Base-by-base conservation (phyloP, 2,329 filamentous ascomycete species). In the Stagonosporopsis tanaceti region DNA sequence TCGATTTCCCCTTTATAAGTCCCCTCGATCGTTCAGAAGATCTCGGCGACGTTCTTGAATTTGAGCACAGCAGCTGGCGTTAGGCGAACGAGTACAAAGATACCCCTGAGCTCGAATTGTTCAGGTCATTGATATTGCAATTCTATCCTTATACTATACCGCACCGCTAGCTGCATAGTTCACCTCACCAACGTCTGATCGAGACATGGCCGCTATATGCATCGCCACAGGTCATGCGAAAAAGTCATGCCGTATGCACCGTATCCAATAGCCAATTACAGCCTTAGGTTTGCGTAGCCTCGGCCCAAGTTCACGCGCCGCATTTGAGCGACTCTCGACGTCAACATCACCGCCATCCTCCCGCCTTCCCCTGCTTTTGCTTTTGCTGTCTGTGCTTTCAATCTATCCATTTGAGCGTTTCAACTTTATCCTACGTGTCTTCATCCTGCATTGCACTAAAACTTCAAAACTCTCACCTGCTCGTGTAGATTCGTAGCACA, bases 81-180 rank as follows among this genome's bases (percentile, higher is more conserved):
- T 59, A 51, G 57, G 54, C 54, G 57, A 56, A 51, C 40, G 47
- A 34, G 52, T 40, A 52, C 32, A 53, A 60, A 60, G 53, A 62
- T 60, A 60, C 60, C 60, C 57, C 54, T 53, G 60, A 51, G 60
- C 55, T 48, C 22, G 20, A 38, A 35, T 32, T 50, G 40, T 59
- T 42, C 48, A 46, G 56, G 50, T 40, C 15, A 50, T 42, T 54
- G 45, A 45, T 45, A 53, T 48, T 42, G 7, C 20, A 8, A 14
- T 45, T 39, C 12, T 25, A 37, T 42, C 27, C 8, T 15, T 20
- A 27, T 15, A 20, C 25, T 27, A 7, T n/a, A 30, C 14, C 25
- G 9, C 24, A 37, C 27, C 20, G 22, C 11, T 46, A 4, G 7
- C 11, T 15, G 2, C 14, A 9, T 11, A 3, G 24, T 22, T 9